Conservation (phyloP, 2,329 filamentous ascomycete genomes). For the Beauveria asiatica region DNA sequence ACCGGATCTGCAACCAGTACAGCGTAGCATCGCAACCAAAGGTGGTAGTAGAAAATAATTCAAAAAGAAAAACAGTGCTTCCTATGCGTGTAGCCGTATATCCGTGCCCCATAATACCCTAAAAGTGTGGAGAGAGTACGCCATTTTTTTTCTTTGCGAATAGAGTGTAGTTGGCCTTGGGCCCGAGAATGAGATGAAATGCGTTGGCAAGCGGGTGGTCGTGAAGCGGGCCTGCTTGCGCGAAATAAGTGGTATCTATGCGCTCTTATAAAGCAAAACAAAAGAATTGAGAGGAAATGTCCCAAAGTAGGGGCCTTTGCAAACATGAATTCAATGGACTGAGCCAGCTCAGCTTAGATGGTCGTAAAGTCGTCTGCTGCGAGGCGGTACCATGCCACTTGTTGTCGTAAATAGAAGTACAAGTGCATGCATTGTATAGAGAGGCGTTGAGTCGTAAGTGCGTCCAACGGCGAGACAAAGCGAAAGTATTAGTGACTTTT, state of each 20-base stretch:
- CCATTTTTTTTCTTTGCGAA: neutral
- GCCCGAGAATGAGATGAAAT: neutral
- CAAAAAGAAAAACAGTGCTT: neutral
- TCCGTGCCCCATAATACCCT: neutral
- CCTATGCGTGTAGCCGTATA: neutral
- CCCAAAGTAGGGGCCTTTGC: neutral
- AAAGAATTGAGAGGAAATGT: neutral
- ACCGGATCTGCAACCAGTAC: neutral
- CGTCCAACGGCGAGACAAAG: neutral
- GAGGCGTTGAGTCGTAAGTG: neutral
- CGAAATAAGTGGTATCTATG: neutral
- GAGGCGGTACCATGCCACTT: neutral
- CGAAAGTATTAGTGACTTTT: neutral
- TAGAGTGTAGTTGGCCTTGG: neutral
- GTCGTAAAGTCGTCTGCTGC: neutral
- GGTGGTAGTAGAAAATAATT: neutral
- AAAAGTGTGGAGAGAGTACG: neutral
- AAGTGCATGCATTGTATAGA: neutral
- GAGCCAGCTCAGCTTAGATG: neutral
- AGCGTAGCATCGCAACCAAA: neutral
- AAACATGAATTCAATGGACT: neutral
- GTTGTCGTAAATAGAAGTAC: neutral
- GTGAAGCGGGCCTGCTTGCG: neutral
- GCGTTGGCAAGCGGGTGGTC: neutral
- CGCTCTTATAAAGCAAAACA: neutral